phyloP scores from a whole-genome alignment of 2,329 filamentous ascomycete species.

The Westerdykella aurantiaca region DNA sequence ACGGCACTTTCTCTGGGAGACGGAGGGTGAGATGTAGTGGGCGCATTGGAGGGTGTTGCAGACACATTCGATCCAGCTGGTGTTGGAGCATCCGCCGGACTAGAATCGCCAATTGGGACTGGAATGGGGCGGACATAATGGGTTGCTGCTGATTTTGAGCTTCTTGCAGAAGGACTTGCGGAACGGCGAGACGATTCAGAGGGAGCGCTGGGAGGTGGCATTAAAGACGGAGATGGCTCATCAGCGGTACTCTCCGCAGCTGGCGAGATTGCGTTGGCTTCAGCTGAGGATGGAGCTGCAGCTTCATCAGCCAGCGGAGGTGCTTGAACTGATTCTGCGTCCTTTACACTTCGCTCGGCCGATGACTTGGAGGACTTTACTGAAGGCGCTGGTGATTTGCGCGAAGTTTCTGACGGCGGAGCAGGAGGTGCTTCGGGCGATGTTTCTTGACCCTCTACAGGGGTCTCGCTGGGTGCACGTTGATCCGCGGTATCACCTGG shows the following conservation, averaged over 20 bases:
- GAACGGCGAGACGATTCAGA: background rate
- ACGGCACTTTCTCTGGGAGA: conserved; percentile 20
- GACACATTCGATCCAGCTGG: background rate
- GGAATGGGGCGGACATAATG: background rate
- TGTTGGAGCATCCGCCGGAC: conserved; percentile 2
- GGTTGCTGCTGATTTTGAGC: background rate
- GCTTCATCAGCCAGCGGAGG: background rate
- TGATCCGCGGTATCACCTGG: background rate
- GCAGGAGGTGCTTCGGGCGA: background rate
- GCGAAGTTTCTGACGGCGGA: background rate
- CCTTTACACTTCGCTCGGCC: background rate
- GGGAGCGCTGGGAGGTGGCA: conserved; percentile 1
- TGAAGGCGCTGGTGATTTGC: background rate
- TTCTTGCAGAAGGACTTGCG: background rate
- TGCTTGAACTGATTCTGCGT: background rate
- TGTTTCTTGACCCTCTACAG: background rate
- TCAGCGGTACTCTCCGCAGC: background rate
- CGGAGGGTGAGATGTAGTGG: background rate
- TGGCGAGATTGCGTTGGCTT: background rate
- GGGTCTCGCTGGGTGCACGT: background rate
- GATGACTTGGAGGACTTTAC: background rate
- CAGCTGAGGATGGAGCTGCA: background rate
- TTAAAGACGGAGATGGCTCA: background rate
- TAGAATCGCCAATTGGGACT: background rate
- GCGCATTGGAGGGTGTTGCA: background rate